phyloP scores from a whole-genome alignment of 176 grass and related monocot species.

The Triticum turgidum region DNA sequence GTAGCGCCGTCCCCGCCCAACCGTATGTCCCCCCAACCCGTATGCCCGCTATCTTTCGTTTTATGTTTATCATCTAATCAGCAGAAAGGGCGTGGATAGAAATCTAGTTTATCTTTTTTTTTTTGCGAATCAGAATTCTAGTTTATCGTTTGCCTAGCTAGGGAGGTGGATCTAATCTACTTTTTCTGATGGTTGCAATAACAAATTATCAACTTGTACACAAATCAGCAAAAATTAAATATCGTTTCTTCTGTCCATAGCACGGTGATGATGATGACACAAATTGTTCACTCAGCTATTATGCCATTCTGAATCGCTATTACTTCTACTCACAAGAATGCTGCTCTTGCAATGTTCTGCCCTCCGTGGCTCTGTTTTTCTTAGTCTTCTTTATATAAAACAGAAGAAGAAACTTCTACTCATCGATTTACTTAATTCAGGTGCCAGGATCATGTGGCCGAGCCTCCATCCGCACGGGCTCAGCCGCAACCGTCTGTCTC shows the following conservation, averaged over 20 bases:
- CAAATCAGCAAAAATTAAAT: neutral
- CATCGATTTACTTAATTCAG: neutral
- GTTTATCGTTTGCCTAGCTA: neutral
- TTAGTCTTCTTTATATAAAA: neutral
- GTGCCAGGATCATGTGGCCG: neutral
- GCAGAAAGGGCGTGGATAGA: neutral
- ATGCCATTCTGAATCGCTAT: neutral
- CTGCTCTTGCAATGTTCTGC: neutral
- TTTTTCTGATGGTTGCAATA: neutral
- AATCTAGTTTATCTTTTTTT: neutral
- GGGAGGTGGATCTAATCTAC: neutral
- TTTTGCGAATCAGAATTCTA: neutral
- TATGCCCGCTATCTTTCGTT: neutral
- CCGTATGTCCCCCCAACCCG: neutral
- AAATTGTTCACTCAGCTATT: neutral
- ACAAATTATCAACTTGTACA: neutral
- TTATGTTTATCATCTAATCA: neutral
- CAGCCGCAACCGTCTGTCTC: neutral
- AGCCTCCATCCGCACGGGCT: neutral
- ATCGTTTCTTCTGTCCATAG: neutral
- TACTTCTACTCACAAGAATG: neutral
- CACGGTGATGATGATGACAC: neutral
- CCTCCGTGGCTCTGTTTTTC: neutral
- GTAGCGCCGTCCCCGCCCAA: too few species aligned
- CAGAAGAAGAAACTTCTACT: neutral